Evolutionary conservation across 805 yeast species (phyloP).

Genomic region (Debaryomyces prosopidis): DNA sequence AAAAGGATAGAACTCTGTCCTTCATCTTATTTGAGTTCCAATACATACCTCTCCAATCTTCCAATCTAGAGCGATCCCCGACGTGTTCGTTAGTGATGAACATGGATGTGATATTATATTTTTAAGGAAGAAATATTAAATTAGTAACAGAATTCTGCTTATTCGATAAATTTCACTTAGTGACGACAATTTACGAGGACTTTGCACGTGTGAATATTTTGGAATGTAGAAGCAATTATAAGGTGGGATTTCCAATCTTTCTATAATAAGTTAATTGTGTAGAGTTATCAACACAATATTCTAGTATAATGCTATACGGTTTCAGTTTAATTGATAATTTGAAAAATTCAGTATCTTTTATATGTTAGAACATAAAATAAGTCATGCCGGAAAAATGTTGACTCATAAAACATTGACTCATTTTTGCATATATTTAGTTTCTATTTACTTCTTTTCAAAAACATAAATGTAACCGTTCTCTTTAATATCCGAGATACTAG

Average conservation of each 20-base stretch:
- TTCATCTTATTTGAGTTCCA: background rate
- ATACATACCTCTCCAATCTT: constrained; percentile 51
- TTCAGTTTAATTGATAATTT: no score
- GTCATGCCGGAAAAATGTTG: background rate
- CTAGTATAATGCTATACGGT: no score
- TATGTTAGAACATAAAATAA: background rate
- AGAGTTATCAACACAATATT: no score
- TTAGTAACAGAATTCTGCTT: constrained; percentile 1
- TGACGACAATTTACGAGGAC: background rate
- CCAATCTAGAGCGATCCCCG: constrained; percentile 77
- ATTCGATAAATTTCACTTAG: background rate
- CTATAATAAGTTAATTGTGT: no score
- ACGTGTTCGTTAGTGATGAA: constrained; percentile 80
- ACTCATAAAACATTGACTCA: background rate
- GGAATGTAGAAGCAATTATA: background rate
- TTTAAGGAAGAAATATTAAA: background rate
- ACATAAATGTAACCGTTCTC: constrained; percentile 51
- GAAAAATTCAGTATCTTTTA: no score
- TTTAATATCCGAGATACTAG: constrained; percentile 43
- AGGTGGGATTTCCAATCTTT: no score
- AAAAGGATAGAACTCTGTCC: no score
- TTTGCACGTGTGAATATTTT: background rate
- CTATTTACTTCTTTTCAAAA: constrained; percentile 20
- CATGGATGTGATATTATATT: constrained; percentile 45
- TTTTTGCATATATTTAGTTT: background rate